A percentile compares a stretch with the other conserved stretches of the same genome.
Evolutionary conservation across 179 eudicot species (phyloP).

Genomic region (Beta corolliflora): DNA sequence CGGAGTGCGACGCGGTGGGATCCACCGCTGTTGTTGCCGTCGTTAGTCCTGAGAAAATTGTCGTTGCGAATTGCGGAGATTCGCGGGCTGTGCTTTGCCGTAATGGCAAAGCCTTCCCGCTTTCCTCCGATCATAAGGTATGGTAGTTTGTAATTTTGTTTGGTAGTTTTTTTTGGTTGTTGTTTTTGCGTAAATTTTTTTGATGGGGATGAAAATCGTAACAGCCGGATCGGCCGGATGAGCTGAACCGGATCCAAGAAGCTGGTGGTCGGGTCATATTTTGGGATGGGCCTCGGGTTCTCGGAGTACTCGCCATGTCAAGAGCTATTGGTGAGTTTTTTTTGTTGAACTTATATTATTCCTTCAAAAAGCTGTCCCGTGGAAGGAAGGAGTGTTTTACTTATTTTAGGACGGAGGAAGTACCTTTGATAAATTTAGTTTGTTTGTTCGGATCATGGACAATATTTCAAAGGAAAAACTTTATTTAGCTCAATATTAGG

Average conservation of each 20-base stretch:
- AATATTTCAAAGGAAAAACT: too few species aligned
- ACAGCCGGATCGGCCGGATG: conserved; percentile 94
- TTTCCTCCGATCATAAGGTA: conserved; percentile 84
- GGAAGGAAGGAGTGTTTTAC: too few species aligned
- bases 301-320: conserved; percentile 85
- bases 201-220: background rate
- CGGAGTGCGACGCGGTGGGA: conserved; percentile 81
- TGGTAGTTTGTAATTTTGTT: background rate
- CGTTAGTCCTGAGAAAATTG: conserved; percentile 56
- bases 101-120: conserved; percentile 63
- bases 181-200: background rate
- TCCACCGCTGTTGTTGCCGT: conserved; percentile 86
- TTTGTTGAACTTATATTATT: too few species aligned
- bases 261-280: conserved; percentile 81
- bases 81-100: conserved; percentile 88
- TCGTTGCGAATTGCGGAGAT: conserved; percentile 88
- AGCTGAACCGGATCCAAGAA: conserved; percentile 66
- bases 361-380: too few species aligned
- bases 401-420: too few species aligned
- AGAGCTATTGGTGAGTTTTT: conserved; percentile 64
- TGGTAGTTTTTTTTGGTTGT: too few species aligned
- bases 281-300: conserved; percentile 78
- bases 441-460: too few species aligned
- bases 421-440: too few species aligned
- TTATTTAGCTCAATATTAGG: too few species aligned